Evolutionary conservation across 805 yeast genomes (phyloP), one percentile per base, ranked within the genome.

Genomic region (Metschnikowia anglica): DNA sequence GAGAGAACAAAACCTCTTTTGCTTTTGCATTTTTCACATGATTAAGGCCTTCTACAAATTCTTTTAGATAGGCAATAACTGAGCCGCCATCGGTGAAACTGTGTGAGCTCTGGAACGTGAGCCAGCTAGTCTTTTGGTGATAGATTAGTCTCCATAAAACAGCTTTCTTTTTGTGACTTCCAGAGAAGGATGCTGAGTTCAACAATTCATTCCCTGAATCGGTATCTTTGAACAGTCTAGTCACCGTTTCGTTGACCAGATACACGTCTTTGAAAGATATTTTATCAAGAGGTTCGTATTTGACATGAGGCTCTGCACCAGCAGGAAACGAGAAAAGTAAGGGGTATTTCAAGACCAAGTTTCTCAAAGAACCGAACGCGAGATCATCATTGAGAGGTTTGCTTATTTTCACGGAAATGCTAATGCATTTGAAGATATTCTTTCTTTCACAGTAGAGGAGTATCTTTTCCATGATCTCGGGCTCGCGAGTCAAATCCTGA

Each of bases 31-130:
- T 17, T 9, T 21, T 19, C 13, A 20, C 32, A 13, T 21, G 37
- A 34, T 45, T 41, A 23, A 41, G 35, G 3, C 29, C 33, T 24
- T 45, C 48, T 17, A 45, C 45, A 19, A 41, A 32, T 6, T 45
- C 48, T 15, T 45, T 41, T 17, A 45, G 23, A 20, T 41, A 45
- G 3, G 48, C 45, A 28, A 37, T 28, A 16, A 41, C 36, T 7
- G 48, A 41, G 12, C 48, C 48, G 2, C 45, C 48, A 23, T 45
- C 48, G 7, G 48, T 45, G 38, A 34, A 34, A 9, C 37, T 17
- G 15, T 45, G 48, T 6, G 48, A 37, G 16, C 40, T 34, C 16
- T 41, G 30, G 21, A 45, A 37, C 13, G 48, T 37, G 34, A 45
- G 43, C 48, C 45, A 41, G 13, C 43, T 37, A 3, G 48, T 30